Percentiles rank a stretch among this genome's conserved stretches.
Conservation (phyloP, 2,329 filamentous ascomycete species). For the Neoscytalidium dimidiatum region DNA sequence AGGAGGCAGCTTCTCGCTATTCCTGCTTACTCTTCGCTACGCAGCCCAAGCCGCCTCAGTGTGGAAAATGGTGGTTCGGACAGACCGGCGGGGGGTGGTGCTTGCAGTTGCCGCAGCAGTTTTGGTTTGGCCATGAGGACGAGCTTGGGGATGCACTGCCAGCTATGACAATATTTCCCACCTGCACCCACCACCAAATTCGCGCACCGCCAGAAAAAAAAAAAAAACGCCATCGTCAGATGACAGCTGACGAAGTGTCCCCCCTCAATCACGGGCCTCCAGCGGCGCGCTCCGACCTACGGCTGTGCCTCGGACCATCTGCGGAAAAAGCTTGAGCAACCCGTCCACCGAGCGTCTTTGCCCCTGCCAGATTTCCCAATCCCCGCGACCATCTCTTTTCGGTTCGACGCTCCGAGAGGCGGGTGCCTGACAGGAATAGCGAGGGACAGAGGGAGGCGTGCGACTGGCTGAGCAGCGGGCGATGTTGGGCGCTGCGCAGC, state of each 20-base stretch:
- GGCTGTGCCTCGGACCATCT: constrained; percentile 6
- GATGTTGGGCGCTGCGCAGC: not conserved
- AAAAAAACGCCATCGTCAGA: constrained; percentile 7
- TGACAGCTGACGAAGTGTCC: constrained; percentile 1
- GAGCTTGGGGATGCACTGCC: not conserved
- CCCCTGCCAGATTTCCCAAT: not conserved
- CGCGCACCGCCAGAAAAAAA: too few species aligned
- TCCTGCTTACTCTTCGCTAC: too few species aligned
- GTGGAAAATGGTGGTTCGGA: not conserved
- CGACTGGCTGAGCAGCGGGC: not conserved
- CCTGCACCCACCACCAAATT: constrained; percentile 9
- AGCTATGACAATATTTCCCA: not conserved
- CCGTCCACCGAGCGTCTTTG: not conserved
- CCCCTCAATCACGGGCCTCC: not conserved
- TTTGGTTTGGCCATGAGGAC: not conserved
- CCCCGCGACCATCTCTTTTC: not conserved
- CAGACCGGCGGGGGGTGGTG: not conserved
- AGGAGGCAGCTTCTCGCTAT: not conserved
- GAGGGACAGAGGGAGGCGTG: not conserved
- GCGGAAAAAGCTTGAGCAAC: not conserved
- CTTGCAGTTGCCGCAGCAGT: not conserved
- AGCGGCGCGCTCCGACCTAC: not conserved
- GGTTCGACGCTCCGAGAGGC: not conserved
- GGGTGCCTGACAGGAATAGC: not conserved
- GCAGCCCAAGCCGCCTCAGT: not conserved